Conservation (phyloP, 768 basidiomycete genomes). For the Lactarius pseudohatsudake region DNA sequence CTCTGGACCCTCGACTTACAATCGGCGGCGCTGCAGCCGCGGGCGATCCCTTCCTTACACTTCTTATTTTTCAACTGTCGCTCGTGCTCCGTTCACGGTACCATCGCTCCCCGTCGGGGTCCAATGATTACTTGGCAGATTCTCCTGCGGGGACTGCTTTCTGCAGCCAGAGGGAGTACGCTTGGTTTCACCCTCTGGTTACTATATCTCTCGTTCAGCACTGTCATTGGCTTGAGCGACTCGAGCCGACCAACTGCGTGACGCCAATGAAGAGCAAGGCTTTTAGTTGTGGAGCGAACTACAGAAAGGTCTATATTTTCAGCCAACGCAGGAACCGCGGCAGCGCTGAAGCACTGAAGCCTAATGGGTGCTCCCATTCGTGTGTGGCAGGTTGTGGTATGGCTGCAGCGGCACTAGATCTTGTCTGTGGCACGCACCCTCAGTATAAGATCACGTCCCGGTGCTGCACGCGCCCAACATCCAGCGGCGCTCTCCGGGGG, state of each 20-base stretch:
- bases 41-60: too few species aligned
- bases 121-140: not conserved
- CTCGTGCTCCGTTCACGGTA: not conserved
- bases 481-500: conserved; percentile 50
- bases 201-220: not conserved
- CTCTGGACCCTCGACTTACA: too few species aligned
- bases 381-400: too few species aligned
- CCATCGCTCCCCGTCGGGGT: not conserved
- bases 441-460: conserved; percentile 33
- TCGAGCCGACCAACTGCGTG: not conserved
- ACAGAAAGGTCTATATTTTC: too few species aligned
- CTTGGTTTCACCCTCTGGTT: not conserved
- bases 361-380: too few species aligned
- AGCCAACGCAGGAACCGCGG: too few species aligned
- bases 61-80: not conserved
- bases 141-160: not conserved
- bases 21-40: too few species aligned
- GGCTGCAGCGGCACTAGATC: too few species aligned
- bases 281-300: too few species aligned
- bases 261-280: too few species aligned
- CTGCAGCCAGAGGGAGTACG: not conserved
- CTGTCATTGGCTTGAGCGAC: not conserved
- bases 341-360: too few species aligned
- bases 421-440: too few species aligned
- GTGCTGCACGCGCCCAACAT: conserved; percentile 23